Evolutionary conservation across 192 early-diverging fungal species (phyloP).

Genomic region (Rhizophagus sp.): DNA sequence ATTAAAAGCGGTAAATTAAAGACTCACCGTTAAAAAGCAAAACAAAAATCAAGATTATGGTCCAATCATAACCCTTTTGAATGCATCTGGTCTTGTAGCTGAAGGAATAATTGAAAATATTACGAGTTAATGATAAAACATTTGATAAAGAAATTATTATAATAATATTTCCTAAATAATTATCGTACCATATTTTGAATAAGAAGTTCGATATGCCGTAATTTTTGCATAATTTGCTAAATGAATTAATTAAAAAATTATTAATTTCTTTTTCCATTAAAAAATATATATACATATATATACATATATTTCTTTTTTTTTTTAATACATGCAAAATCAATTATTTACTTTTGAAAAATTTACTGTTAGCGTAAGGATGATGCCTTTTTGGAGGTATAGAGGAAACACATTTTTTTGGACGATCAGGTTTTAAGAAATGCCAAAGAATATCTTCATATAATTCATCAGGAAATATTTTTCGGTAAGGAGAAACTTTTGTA

Average conservation of each 20-base stretch:
- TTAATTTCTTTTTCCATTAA: not conserved
- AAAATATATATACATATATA: too few species aligned
- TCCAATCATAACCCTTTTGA: slow-evolving; percentile 6
- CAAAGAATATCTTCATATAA: slow-evolving; percentile 20
- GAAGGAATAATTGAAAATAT: not conserved
- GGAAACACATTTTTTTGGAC: not conserved
- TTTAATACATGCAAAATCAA: not conserved
- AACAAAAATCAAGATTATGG: not conserved
- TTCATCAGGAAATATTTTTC: slow-evolving; percentile 22
- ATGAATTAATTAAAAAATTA: not conserved
- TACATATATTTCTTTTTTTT: too few species aligned
- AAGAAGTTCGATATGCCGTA: not conserved
- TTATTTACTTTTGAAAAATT: not conserved
- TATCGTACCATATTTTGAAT: slow-evolving; percentile 5
- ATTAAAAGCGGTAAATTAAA: not conserved
- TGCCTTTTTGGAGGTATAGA: slow-evolving; percentile 9
- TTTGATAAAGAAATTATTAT: not conserved
- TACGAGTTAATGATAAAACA: not conserved
- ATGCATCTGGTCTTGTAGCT: slow-evolving; percentile 8
- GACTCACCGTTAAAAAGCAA: not conserved
- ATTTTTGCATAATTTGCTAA: not conserved
- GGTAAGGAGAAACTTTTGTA: slow-evolving; percentile 3
- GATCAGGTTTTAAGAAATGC: slow-evolving; percentile 3
- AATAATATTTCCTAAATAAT: not conserved
- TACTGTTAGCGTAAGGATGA: slow-evolving; percentile 3